Percentiles rank a stretch among this genome's conserved stretches.
Conservation (phyloP, 768 basidiomycete species). For the Lactarius akahatsu region DNA sequence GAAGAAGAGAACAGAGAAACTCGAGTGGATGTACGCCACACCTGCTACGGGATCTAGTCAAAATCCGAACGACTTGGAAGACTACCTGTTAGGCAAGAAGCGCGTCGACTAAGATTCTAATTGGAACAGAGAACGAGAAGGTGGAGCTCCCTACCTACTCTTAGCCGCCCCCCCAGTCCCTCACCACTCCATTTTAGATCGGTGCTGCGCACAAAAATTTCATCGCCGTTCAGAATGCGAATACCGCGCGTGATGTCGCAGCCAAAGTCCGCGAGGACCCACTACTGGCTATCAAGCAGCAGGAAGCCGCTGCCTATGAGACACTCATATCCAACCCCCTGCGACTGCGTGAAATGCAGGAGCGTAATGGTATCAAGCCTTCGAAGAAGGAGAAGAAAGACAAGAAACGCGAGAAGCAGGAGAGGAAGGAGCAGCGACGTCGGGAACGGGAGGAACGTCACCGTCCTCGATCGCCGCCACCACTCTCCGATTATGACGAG, state of each 20-base stretch:
- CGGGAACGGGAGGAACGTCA: conserved; percentile 32
- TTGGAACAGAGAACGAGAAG: conserved; percentile 90
- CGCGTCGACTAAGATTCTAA: conserved; percentile 94
- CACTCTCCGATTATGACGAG: conserved; percentile 36
- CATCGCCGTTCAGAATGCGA: conserved; percentile 94
- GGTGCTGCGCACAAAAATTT: conserved; percentile 90
- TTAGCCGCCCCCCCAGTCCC: conserved; percentile 25
- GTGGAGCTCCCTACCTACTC: conserved; percentile 38
- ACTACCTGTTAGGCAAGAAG: conserved; percentile 96
- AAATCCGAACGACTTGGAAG: conserved; percentile 91
- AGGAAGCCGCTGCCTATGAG: conserved; percentile 92
- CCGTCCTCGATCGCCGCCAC: conserved; percentile 32
- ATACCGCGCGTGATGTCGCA: conserved; percentile 81
- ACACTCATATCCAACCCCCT: conserved; percentile 84
- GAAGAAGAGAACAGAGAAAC: conserved; percentile 87
- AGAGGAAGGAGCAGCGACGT: conserved; percentile 33
- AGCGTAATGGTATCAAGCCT: conserved; percentile 75
- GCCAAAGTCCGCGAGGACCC: conserved; percentile 97
- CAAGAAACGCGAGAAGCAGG: conserved; percentile 58
- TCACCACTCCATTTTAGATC: conserved; percentile 45
- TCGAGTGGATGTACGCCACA: conserved; percentile 99
- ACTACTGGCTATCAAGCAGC: conserved; percentile 94
- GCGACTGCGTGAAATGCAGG: conserved; percentile 76
- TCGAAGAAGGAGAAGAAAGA: conserved; percentile 73
- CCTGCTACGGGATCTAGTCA: conserved; percentile 87